Evolutionary conservation across 208 protist species (phyloP), one percentile per base, ranked within the genome.

Genomic region (Leishmania arabica): DNA sequence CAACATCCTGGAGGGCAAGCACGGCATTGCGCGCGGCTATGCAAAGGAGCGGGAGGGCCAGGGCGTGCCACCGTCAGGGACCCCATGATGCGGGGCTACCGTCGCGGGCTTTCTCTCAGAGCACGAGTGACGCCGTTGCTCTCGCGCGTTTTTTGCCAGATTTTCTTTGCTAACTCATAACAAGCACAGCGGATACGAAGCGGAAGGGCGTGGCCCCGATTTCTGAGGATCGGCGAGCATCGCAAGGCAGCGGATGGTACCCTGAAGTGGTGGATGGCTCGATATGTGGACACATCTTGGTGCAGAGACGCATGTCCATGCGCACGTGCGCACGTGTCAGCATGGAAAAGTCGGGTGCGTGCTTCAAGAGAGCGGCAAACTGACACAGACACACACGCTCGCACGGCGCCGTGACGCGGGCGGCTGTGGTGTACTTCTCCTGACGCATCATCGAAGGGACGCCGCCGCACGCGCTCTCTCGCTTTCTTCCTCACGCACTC

Each of bases 1-100:
- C n/a, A 84, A 83, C 60, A 79, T 97, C 8, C 49, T 88, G 68
- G 79, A 95, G 27, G 95, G 95, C 40, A 88, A 88, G 15, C 88
- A 94, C 77, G 95, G 95, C 58, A 97, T 98, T 71, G 95, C 95
- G 0, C 81, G 88, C 27, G 93, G 92, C 19, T 98, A 98, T 79
- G 84, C 87, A 45, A 82, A 86, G 17, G 93, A 95, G 79, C 80
- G 85, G 4, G 81, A 85, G 51, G 69, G 47, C 47, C 84, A 88
- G 53, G 68, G 79, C 21, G 75, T 45, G 2, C 71, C 51, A 56
- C 56, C 66, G 45, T 64, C 77, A 15, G 62, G 31, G 62, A n/a
- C 79, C 1, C 42, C 34, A 17, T 77, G 34, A 65, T 76, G 71
- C n/a, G 51, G 5, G 5, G 19, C 9, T 19, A 17, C 15, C 62